Conservation (phyloP, 2,329 filamentous ascomycete species). For the Sclerotiophoma versabilis region DNA sequence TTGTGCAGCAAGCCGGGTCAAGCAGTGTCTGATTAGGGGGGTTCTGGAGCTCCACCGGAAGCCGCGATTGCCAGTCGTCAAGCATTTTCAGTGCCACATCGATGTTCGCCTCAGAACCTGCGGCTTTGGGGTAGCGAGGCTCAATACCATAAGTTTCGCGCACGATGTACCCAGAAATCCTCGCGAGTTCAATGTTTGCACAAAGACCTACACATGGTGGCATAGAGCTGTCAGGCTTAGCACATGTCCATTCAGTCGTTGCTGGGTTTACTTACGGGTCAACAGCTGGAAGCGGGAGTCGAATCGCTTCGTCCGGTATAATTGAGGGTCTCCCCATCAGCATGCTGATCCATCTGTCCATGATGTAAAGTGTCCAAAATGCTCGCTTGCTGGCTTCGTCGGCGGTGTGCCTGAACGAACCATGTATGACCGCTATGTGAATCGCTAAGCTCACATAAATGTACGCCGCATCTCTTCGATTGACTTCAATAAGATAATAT, state of each 20-base stretch:
- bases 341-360: slow-evolving; percentile 38
- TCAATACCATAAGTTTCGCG: slow-evolving; percentile 37
- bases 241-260: background rate
- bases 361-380: slow-evolving; percentile 37
- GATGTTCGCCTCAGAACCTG: slow-evolving; percentile 17
- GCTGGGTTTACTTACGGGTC: slow-evolving; percentile 25
- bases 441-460: slow-evolving; percentile 37
- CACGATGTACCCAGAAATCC: slow-evolving; percentile 35
- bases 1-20: slow-evolving; percentile 31
- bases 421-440: slow-evolving; percentile 36
- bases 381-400: slow-evolving; percentile 31
- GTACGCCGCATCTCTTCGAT: slow-evolving; percentile 37
- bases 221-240: slow-evolving; percentile 25
- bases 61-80: slow-evolving; percentile 25
- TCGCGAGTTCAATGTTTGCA: slow-evolving; percentile 33
- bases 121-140: slow-evolving; percentile 18
- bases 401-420: slow-evolving; percentile 26
- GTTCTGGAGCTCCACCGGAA: slow-evolving; percentile 25
- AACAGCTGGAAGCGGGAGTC: slow-evolving; percentile 30
- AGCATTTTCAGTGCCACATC: slow-evolving; percentile 33
- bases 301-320: slow-evolving; percentile 35
- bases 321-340: slow-evolving; percentile 37
- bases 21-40: slow-evolving; percentile 7
- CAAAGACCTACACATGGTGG: slow-evolving; percentile 32
- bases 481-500: slow-evolving; percentile 39